Evolutionary conservation across 2,329 filamentous ascomycete genomes (phyloP), one percentile per base, ranked within the genome.

Genomic region (Magnaporthiopsis rhizophila): DNA sequence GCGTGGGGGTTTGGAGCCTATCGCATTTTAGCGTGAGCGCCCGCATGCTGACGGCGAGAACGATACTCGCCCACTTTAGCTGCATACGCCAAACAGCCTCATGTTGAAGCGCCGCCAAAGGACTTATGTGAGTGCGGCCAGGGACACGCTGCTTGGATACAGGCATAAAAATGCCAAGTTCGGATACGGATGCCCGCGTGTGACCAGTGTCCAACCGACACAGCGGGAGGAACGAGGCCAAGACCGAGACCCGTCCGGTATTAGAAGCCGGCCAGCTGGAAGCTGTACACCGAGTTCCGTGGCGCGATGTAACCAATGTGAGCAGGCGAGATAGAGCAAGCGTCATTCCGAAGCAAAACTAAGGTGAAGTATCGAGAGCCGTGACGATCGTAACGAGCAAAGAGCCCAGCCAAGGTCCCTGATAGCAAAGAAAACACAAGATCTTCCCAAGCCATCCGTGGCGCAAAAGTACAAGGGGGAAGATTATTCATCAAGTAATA

Each of bases 41-140:
- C 30, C 30, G 3, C 30, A 30, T 30, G 34, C 34, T 36, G 34
- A 4, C 34, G 12, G 34, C 34, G 11, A 12, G 36, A 38, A 38
- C 11, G 36, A 38, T 15, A 7, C 45, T 53, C 21, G n/a, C 45
- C 21, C n/a, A 11, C 45, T 8, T 53, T 53, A 53, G 45, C 45
- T 53, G 45, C 45, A 53, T 53, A 53, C n/a, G 45, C 45, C 45
- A 21, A 45, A 53, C 45, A n/a, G 8, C 45, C 45, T 53, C 38
- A 50, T 13, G 36, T 7, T 8, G 9, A 12, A 36, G 34, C 34
- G 34, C 34, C 64, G 45, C 50, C 62, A 21, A 26, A 26, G 34
- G 62, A 58, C 53, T 59, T 64, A 60, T 45, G 38, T 61, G 24
- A 53, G 45, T 53, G 45, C 21, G 21, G 18, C 21, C 7, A n/a